Evolutionary conservation across 345 rosid species (phyloP).

Genomic region (Luvunga scandens): DNA sequence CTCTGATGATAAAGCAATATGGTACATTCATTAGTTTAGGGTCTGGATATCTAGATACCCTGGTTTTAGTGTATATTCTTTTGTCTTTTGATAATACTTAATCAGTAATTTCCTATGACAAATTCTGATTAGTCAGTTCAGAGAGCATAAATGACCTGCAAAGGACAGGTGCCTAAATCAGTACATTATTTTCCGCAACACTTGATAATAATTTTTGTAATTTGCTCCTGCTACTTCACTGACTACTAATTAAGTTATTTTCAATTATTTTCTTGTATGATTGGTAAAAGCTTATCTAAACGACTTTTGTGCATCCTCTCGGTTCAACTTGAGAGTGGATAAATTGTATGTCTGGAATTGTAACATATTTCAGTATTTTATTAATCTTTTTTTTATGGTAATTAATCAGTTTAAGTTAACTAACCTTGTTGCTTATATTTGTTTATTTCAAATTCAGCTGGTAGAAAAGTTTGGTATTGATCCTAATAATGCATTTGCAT

Average conservation of each 20-base stretch:
- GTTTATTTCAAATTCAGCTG: slow-evolving; percentile 50
- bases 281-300: background rate
- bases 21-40: background rate
- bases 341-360: background rate
- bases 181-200: background rate
- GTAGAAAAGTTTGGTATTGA: slow-evolving; percentile 97
- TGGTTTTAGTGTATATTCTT: background rate
- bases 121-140: background rate
- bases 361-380: background rate
- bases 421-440: background rate
- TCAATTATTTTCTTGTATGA: background rate
- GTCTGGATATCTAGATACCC: background rate
- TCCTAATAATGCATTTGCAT: slow-evolving; percentile 94
- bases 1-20: background rate
- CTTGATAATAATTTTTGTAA: background rate
- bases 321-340: background rate
- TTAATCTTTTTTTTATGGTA: no score
- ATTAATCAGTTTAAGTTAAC: background rate
- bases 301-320: background rate
- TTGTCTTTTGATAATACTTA: background rate
- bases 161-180: background rate
- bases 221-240: background rate
- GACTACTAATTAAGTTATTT: background rate
- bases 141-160: background rate
- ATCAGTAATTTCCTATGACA: background rate